A percentile compares a stretch with the other conserved stretches of the same genome.
Evolutionary conservation across 2,329 filamentous ascomycete genomes (phyloP).

Genomic region (Tolypocladium nubicola): DNA sequence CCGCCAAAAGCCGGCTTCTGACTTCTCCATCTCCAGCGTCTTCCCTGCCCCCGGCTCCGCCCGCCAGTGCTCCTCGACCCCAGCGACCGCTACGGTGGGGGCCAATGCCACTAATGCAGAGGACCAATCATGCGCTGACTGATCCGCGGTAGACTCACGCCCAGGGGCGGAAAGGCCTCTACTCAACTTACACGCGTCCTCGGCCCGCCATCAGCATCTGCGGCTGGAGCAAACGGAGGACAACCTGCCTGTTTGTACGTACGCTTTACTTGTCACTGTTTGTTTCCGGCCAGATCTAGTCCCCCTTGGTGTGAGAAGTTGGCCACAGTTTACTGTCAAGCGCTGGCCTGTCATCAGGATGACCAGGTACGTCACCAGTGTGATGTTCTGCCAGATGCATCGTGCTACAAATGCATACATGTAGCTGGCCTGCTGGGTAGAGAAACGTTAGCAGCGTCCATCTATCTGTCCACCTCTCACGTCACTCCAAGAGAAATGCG

Average conservation of each 20-base stretch:
- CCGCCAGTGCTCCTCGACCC: not conserved
- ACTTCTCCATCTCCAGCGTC: not conserved
- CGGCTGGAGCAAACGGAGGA: not conserved
- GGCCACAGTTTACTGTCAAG: not conserved
- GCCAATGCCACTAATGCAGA: not conserved
- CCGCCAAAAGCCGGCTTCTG: conserved; percentile 2
- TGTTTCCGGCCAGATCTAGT: not conserved
- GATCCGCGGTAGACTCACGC: not conserved
- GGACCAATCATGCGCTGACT: conserved; percentile 1
- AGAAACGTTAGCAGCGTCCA: not conserved
- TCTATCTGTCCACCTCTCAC: not conserved
- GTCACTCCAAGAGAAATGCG: not conserved
- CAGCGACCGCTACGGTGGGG: not conserved
- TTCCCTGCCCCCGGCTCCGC: not conserved
- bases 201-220: not conserved
- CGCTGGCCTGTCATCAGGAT: not conserved
- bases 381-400: not conserved
- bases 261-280: not conserved
- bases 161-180: not conserved
- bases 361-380: not conserved
- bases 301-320: not conserved
- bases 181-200: not conserved
- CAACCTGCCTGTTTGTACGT: not conserved
- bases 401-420: not conserved
- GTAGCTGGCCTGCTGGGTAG: not conserved